A percentile compares a stretch with the other conserved stretches of the same genome.
Evolutionary conservation across 176 grass and related monocot genomes (phyloP).

Genomic region (Oryza glumipatula): DNA sequence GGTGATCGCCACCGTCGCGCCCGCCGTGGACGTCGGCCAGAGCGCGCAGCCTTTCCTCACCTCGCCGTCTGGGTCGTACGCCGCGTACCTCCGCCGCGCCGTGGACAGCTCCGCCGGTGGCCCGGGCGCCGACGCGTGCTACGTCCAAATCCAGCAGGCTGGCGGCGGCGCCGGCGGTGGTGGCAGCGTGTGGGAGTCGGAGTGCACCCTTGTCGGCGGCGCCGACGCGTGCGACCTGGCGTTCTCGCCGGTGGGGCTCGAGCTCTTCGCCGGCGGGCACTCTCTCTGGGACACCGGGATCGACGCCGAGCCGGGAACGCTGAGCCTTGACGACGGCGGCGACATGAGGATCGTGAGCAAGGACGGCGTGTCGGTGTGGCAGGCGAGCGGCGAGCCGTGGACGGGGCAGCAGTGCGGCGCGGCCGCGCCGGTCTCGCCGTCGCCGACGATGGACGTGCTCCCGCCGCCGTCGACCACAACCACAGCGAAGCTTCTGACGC

Average conservation of each 20-base stretch:
- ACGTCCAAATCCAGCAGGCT: conserved; percentile 43
- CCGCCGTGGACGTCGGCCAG: conserved; percentile 38
- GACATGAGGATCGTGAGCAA: conserved; percentile 51
- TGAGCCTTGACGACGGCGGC: conserved; percentile 53
- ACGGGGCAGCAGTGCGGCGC: conserved; percentile 45
- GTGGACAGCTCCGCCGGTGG: not conserved
- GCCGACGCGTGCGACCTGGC: conserved; percentile 51
- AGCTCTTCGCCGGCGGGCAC: conserved; percentile 61
- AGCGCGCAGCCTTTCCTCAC: conserved; percentile 46
- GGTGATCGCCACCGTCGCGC: conserved; percentile 45
- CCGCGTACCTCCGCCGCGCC: conserved; percentile 51
- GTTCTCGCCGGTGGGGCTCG: conserved; percentile 55
- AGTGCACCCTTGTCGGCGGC: conserved; percentile 48
- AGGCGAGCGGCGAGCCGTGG: conserved; percentile 48
- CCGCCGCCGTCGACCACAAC: not conserved
- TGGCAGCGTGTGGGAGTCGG: conserved; percentile 54
- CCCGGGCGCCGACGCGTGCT: conserved; percentile 43
- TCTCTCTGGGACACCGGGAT: conserved; percentile 57
- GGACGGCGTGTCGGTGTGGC: conserved; percentile 49
- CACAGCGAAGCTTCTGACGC: conserved; percentile 31
- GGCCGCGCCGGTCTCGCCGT: conserved; percentile 22
- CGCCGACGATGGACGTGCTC: conserved; percentile 2
- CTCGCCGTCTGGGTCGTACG: conserved; percentile 48
- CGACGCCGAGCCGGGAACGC: conserved; percentile 32
- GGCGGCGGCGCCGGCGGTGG: not conserved